Conservation (phyloP, 148 eudicot genomes). For the Polygonum aviculare region DNA sequence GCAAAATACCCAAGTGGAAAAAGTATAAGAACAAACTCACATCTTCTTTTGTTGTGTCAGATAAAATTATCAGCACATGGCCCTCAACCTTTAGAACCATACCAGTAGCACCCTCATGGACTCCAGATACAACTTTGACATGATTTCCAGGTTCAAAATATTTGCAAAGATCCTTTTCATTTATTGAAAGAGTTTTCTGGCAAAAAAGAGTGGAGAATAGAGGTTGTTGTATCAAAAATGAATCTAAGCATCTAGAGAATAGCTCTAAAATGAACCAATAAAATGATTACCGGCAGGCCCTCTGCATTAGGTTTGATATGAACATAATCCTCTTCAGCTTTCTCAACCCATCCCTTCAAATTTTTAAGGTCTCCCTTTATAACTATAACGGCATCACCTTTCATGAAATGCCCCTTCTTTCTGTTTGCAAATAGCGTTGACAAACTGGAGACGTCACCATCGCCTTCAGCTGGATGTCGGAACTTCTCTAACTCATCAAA, state of each 20-base stretch:
- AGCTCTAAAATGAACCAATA: neutral
- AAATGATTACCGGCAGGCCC: slow-evolving; percentile 58
- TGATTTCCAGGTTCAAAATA: slow-evolving; percentile 96
- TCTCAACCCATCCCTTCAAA: slow-evolving; percentile 92
- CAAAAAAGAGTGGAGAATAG: neutral
- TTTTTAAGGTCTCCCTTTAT: slow-evolving; percentile 92
- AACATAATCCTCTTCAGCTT: slow-evolving; percentile 89
- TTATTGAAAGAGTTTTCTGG: slow-evolving; percentile 82
- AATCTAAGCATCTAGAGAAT: neutral
- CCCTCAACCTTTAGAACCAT: slow-evolving; percentile 95
- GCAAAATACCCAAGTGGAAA: neutral
- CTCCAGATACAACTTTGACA: slow-evolving; percentile 90
- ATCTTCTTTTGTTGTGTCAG: slow-evolving; percentile 95
- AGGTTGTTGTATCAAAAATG: neutral
- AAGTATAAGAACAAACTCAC: slow-evolving; percentile 27
- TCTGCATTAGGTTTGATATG: slow-evolving; percentile 74
- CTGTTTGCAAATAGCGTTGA: slow-evolving; percentile 87
- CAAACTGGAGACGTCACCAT: slow-evolving; percentile 77
- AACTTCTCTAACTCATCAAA: slow-evolving; percentile 97
- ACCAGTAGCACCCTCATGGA: slow-evolving; percentile 93
- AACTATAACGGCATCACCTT: slow-evolving; percentile 87
- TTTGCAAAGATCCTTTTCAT: slow-evolving; percentile 88
- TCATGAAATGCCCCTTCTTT: slow-evolving; percentile 98
- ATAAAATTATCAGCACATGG: slow-evolving; percentile 72
- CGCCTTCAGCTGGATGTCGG: slow-evolving; percentile 79